A percentile compares a stretch with the other conserved stretches of the same genome.
Conservation (phyloP, 2,329 filamentous ascomycete species). For the Canariomyces notabilis region DNA sequence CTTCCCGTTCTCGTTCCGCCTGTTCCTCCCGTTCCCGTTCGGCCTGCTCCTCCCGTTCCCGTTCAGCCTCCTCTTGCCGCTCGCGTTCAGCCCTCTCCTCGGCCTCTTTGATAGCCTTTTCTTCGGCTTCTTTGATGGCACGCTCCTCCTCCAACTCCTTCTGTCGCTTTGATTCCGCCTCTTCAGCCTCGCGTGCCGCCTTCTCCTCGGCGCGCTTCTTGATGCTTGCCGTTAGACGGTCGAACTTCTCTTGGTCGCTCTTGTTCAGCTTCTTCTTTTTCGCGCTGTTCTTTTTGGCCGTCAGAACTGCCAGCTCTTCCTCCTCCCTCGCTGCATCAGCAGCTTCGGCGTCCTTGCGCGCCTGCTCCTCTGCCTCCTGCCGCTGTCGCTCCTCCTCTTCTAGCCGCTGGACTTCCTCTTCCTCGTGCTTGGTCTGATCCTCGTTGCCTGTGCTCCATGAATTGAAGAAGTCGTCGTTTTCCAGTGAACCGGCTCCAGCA, state of each 20-base stretch:
- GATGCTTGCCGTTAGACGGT: constrained; percentile 33
- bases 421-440: constrained; percentile 29
- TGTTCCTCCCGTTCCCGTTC: constrained; percentile 16
- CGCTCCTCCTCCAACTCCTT: constrained; percentile 22
- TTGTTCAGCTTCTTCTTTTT: constrained; percentile 43
- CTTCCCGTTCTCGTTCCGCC: background rate
- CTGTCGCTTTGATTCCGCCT: constrained; percentile 13
- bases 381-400: constrained; percentile 17
- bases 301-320: constrained; percentile 37
- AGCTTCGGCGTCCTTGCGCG: constrained; percentile 22
- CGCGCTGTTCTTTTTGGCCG: constrained; percentile 49
- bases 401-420: constrained; percentile 26
- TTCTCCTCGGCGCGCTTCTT: constrained; percentile 38
- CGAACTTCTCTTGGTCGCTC: constrained; percentile 43
- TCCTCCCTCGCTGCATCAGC: constrained; percentile 25
- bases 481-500: constrained; percentile 29
- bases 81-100: constrained; percentile 11
- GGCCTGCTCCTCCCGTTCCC: constrained; percentile 13
- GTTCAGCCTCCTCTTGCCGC: constrained; percentile 5
- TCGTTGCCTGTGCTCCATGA: constrained; percentile 52
- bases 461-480: constrained; percentile 52
- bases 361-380: constrained; percentile 11
- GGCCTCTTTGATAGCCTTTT: constrained; percentile 21
- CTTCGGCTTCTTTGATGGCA: constrained; percentile 25
- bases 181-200: constrained; percentile 29